Base-by-base conservation (phyloP, 2,329 filamentous ascomycete species). In the Phaeoacremonium minimum region DNA sequence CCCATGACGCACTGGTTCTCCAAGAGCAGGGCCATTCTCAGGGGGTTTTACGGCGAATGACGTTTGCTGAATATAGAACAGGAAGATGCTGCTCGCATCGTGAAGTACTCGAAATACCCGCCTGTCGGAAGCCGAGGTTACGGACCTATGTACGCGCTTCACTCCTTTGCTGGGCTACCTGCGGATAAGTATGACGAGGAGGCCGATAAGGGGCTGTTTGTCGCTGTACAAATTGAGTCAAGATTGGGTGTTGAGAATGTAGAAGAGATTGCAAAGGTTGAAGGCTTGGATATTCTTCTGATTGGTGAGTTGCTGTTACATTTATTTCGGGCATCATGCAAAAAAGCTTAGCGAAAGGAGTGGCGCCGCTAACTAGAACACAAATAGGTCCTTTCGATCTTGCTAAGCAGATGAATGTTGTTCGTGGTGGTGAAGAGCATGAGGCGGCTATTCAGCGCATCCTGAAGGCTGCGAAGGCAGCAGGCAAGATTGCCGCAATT, bases 191-290 rank as follows among this genome's bases (percentile, higher is more conserved):
- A 66, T 39, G 54, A 63, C 33, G 40, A 46, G 6, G 46, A 46
- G n/a, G 59, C 57, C 6, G 55, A 65, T 35, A 37, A 42, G 4
- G 44, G 45, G 2, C 41, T 64, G 9, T 28, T 56, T 7, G 56
- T 60, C 2, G 49, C 55, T 29, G 56, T 66, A 14, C 63, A 66
- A 47, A 66, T 67, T 33, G 63, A 67, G 53, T 63, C 63, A 1
- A 49, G 46, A 13, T 44, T 53, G 7, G 63, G 58, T 4, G 52
- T 67, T 6, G 61, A 62, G 30, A 65, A 61, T 38, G 63, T 66
- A 7, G 64, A 67, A 47, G 57, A 60, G 36, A 68, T 68, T 40
- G 62, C 62, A 2, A 51, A 50, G 4, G 61, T 65, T 4, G 53
- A 57, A 14, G 64, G 64, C 6, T 45, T 67, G 11, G 64, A 66